phyloP scores from a whole-genome alignment of 495 filamentous ascomycete species.

The Penicillium atrosanguineum region DNA sequence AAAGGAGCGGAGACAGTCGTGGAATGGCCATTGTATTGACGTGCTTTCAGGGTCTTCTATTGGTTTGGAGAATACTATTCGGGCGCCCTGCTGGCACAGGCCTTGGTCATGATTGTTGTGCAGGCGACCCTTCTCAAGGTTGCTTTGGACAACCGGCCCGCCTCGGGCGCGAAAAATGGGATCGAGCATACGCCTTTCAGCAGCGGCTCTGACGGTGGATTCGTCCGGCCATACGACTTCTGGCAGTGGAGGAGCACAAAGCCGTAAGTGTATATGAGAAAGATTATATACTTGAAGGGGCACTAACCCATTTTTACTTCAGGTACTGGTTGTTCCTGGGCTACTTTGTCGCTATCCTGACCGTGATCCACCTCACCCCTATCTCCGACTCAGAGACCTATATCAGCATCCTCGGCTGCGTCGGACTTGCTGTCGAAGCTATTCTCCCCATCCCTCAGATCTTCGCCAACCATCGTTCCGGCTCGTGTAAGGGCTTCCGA shows the following conservation, averaged over 20 bases:
- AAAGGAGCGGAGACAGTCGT: not conserved
- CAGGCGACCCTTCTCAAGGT: slow-evolving; percentile 85
- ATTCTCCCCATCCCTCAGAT: slow-evolving; percentile 89
- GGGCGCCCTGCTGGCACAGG: slow-evolving; percentile 74
- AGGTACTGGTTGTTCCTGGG: slow-evolving; percentile 88
- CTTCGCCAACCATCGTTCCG: slow-evolving; percentile 69
- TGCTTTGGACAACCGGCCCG: slow-evolving; percentile 83
- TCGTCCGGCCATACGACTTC: slow-evolving; percentile 76
- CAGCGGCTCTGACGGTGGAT: slow-evolving; percentile 20
- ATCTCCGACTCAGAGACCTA: slow-evolving; percentile 62
- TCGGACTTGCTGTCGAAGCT: slow-evolving; percentile 88
- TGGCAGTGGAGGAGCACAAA: slow-evolving; percentile 88
- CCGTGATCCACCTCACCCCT: slow-evolving; percentile 68
- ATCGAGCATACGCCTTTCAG: slow-evolving; percentile 47
- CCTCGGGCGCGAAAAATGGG: slow-evolving; percentile 53
- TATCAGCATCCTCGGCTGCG: slow-evolving; percentile 68
- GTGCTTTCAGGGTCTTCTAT: slow-evolving; percentile 72
- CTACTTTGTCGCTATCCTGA: slow-evolving; percentile 63
- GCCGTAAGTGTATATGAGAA: slow-evolving; percentile 53
- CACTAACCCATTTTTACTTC: slow-evolving; percentile 7
- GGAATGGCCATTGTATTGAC: not conserved
- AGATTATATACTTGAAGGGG: not conserved
- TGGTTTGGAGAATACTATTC: slow-evolving; percentile 90
- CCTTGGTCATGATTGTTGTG: slow-evolving; percentile 79
- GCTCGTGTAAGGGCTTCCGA: slow-evolving; percentile 87